Percentiles rank a stretch among this genome's conserved stretches.
phyloP scores from a whole-genome alignment of 2,329 filamentous ascomycete genomes.

The Verticillium zaregamsianum region DNA sequence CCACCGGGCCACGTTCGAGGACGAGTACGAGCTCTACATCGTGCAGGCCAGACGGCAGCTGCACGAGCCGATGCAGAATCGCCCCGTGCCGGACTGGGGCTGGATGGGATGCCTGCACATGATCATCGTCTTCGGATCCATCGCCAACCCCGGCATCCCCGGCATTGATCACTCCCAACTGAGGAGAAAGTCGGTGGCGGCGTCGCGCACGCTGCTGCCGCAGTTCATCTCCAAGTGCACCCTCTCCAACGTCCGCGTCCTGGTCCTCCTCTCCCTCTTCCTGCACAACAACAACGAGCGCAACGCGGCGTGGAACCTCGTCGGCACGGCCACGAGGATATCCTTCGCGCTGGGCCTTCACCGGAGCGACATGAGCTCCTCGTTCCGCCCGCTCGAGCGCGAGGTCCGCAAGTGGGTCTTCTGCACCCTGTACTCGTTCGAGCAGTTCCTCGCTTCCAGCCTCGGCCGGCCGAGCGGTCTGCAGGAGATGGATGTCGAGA shows the following conservation, averaged over 20 bases:
- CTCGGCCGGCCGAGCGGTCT: conserved; percentile 29
- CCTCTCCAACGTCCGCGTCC: conserved; percentile 24
- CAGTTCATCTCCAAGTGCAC: conserved; percentile 25
- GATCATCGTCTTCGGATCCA: conserved; percentile 30
- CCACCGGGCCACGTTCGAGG: conserved; percentile 27
- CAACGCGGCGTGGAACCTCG: conserved; percentile 31
- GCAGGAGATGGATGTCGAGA: conserved; percentile 29
- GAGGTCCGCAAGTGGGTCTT: conserved; percentile 30
- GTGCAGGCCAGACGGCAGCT: conserved; percentile 11
- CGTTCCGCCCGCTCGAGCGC: conserved; percentile 26
- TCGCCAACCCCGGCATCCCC: conserved; percentile 18
- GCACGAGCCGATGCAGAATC: conserved; percentile 5
- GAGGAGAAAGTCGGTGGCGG: conserved; percentile 17
- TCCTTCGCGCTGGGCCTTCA: conserved; percentile 27
- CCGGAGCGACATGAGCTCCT: conserved; percentile 21
- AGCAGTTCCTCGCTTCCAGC: conserved; percentile 30
- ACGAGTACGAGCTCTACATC: conserved; percentile 26
- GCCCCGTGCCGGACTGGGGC: conserved; percentile 21
- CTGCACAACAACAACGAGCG: conserved; percentile 33
- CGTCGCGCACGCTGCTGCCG: conserved; percentile 20
- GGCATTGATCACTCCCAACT: conserved; percentile 21
- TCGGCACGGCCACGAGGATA: conserved; percentile 25
- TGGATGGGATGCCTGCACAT: conserved; percentile 31
- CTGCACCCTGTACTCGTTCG: conserved; percentile 30
- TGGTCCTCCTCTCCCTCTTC: conserved; percentile 27